A percentile compares a stretch with the other conserved stretches of the same genome.
Evolutionary conservation across 257 asterid genomes (phyloP).

Genomic region (Solanum gandarillasii): DNA sequence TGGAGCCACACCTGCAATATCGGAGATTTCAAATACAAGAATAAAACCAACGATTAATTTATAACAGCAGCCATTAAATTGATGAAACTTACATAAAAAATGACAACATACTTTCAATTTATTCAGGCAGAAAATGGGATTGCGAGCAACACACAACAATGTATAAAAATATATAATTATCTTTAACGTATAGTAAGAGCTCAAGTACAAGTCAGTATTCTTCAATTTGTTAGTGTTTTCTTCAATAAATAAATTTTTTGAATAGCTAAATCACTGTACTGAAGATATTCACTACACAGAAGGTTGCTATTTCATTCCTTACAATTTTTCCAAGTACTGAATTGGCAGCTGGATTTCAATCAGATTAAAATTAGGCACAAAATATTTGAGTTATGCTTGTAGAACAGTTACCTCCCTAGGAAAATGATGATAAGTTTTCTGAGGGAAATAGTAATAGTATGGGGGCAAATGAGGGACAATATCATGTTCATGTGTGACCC

Average conservation of each 20-base stretch:
- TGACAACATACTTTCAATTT: background rate
- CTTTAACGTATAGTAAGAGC: background rate
- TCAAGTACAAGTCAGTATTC: background rate
- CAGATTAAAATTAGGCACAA: background rate
- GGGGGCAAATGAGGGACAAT: conserved; percentile 99
- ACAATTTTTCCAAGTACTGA: background rate
- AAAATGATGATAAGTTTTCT: conserved; percentile 84
- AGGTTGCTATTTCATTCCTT: background rate
- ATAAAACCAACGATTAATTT: background rate
- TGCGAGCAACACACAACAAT: background rate
- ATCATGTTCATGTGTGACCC: conserved; percentile 80
- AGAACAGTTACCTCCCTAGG: conserved; percentile 70
- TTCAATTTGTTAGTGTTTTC: background rate
- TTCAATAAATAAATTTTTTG: background rate
- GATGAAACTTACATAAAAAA: background rate
- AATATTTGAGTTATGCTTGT: background rate
- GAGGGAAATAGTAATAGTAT: conserved; percentile 52
- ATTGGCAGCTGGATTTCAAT: background rate
- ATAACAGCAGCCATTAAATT: background rate
- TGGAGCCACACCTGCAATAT: conserved; percentile 75
- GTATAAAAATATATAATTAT: background rate
- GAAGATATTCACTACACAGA: background rate
- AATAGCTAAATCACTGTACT: background rate
- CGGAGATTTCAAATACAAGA: background rate
- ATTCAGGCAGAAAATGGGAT: background rate